A percentile compares a stretch with the other conserved stretches of the same genome.
phyloP scores from a whole-genome alignment of 768 basidiomycete genomes.

The Lactarius indigo region DNA sequence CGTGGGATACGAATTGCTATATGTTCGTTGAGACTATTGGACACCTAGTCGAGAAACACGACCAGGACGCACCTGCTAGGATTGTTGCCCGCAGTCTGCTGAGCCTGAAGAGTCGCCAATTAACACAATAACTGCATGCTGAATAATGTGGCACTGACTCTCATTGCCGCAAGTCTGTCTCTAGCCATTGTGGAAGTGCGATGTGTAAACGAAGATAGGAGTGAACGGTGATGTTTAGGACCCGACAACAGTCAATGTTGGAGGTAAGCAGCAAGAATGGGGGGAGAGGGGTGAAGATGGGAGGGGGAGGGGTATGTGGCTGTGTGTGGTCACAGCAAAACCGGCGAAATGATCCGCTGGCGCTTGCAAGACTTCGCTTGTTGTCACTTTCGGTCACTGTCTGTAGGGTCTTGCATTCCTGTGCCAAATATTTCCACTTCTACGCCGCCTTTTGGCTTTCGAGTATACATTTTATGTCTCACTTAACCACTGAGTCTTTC shows the following conservation, averaged over 20 bases:
- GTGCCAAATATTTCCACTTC: not conserved
- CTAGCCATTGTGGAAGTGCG: conserved; percentile 58
- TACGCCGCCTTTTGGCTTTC: not conserved
- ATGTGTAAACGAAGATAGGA: conserved; percentile 22
- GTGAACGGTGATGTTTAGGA: not conserved
- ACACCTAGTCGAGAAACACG: conserved; percentile 5
- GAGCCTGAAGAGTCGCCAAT: conserved; percentile 46
- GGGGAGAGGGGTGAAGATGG: not conserved
- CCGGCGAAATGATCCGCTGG: not conserved
- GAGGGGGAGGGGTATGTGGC: not conserved
- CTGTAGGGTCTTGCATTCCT: not conserved
- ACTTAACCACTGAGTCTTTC: conserved; percentile 43
- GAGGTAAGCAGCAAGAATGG: conserved; percentile 7
- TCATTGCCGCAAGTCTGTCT: conserved; percentile 87
- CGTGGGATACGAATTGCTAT: conserved; percentile 22
- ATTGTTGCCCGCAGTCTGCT: conserved; percentile 53
- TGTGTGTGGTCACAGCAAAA: not conserved
- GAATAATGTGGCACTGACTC: conserved; percentile 44
- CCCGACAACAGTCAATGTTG: conserved; percentile 29
- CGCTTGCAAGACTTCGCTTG: not conserved
- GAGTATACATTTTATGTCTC: not conserved
- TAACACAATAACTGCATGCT: conserved; percentile 8
- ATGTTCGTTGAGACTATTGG: not conserved
- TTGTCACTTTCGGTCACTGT: not conserved
- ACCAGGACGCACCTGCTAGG: conserved; percentile 43